Evolutionary conservation across 306 rosid genomes (phyloP), one percentile per base, ranked within the genome.

Genomic region (Chamaecrista fasciculata): DNA sequence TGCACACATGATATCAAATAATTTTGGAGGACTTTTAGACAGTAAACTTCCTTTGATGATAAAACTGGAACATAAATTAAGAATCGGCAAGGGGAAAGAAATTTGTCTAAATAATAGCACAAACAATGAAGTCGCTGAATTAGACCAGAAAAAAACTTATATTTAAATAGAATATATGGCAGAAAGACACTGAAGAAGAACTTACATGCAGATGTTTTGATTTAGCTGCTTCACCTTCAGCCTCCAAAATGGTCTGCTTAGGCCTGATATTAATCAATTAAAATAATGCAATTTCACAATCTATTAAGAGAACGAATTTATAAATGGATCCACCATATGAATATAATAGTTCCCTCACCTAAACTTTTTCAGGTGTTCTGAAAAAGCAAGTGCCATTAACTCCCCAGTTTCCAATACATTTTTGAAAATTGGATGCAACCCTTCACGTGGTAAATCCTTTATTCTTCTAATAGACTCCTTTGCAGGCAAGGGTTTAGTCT

Each of bases 171-270:
- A 64, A 68, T 62, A 80, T 36, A 69, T 52, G 64, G 11, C 8
- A 39, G 26, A 46, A 49, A 29, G 29, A 33, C 34, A 4, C 19
- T 60, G 37, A 76, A 73, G 51, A 9, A 42, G 48, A 58, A 76
- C 75, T 28, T 46, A 90, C 94, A 87, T 84, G 80, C 51, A 23
- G 50, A 76, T 75, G 80, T 87, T 84, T 93, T 47, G 90, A 86
- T 64, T 85, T 90, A 46, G 96, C 86, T 70, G 90, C 85, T 80
- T 86, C 93, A 39, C 98, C 97, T 85, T 93, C 97, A 70, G 98
- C 83, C 86, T 94, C 98, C 79, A 94, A 82, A 60, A 94, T 77
- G 61, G 97, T 90, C 75, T 88, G 96, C 90, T 94, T 91, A 63
- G 96, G 92, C 83, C 98, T 94, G 78, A 70, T 46, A 81, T 63